These are phyloP conservation scores for Oryza officinalis DNA, from an alignment of 176 grass and related monocot genomes.

Conservation along the genomic window DNA sequence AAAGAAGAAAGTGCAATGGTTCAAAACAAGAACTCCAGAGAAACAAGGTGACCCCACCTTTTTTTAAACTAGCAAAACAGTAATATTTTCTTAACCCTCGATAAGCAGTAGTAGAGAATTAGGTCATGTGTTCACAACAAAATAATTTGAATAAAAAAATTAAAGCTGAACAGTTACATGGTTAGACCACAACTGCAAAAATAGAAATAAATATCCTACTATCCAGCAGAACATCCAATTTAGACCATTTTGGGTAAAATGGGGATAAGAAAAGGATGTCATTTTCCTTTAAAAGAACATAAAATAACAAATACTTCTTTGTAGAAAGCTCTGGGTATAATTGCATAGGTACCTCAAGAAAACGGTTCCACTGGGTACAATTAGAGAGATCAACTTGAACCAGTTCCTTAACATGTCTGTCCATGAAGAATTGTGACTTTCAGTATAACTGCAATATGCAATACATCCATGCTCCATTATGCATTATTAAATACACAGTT, in stretches of 20 bases:
- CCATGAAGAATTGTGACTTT: slow-evolving; percentile 33
- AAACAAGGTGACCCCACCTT: not conserved
- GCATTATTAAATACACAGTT: not conserved
- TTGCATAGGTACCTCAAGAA: slow-evolving; percentile 78
- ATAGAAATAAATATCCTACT: not conserved
- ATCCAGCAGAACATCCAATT: slow-evolving; percentile 8
- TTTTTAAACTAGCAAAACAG: not conserved
- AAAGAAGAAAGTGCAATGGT: not conserved
- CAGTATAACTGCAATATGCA: slow-evolving; percentile 35
- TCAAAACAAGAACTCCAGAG: not conserved
- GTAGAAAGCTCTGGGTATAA: slow-evolving; percentile 5
- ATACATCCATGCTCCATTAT: slow-evolving; percentile 8
- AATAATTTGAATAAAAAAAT: not conserved
- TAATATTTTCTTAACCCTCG: slow-evolving; percentile 15
- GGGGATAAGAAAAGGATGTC: not conserved
- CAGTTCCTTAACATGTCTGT: slow-evolving; percentile 78
- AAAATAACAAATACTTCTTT: slow-evolving; percentile 21
- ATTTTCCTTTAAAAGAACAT: slow-evolving; percentile 12
- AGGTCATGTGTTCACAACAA: not conserved
- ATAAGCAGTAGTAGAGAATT: not conserved
- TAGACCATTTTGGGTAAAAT: not conserved
- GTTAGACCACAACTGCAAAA: not conserved
- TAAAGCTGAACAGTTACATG: not conserved
- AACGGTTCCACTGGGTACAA: slow-evolving; percentile 90
- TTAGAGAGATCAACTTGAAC: slow-evolving; percentile 85